phyloP scores from a whole-genome alignment of 2,329 filamentous ascomycete genomes.

The Uncinocarpus reesii region DNA sequence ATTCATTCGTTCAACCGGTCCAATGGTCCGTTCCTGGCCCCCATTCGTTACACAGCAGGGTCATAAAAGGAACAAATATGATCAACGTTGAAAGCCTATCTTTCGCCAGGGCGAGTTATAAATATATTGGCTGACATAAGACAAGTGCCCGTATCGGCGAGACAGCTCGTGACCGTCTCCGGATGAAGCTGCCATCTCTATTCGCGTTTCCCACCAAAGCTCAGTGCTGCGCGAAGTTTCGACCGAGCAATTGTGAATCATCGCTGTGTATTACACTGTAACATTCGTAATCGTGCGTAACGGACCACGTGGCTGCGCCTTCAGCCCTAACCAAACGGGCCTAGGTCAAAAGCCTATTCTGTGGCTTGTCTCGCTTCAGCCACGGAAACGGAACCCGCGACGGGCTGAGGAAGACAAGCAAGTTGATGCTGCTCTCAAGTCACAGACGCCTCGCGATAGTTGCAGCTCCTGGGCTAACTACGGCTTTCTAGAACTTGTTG shows the following conservation, averaged over 20 bases:
- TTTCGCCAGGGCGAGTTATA: neutral
- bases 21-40: conserved; percentile 1
- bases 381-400: neutral
- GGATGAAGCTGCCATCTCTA: no score
- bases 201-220: no score
- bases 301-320: conserved; percentile 3
- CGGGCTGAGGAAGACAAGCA: neutral
- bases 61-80: neutral
- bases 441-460: neutral
- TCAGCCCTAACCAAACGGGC: conserved; percentile 4
- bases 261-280: no score
- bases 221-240: no score
- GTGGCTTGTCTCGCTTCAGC: neutral
- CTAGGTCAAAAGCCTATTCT: neutral
- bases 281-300: neutral
- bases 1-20: no score
- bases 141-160: neutral
- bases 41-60: conserved; percentile 3
- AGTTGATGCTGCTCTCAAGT: neutral
- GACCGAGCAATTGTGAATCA: no score
- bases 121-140: no score
- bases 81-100: neutral
- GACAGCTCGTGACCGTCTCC: no score
- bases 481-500: neutral
- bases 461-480: neutral